phyloP scores from a whole-genome alignment of 2,329 filamentous ascomycete species.

The Exutisphaerella laricina region DNA sequence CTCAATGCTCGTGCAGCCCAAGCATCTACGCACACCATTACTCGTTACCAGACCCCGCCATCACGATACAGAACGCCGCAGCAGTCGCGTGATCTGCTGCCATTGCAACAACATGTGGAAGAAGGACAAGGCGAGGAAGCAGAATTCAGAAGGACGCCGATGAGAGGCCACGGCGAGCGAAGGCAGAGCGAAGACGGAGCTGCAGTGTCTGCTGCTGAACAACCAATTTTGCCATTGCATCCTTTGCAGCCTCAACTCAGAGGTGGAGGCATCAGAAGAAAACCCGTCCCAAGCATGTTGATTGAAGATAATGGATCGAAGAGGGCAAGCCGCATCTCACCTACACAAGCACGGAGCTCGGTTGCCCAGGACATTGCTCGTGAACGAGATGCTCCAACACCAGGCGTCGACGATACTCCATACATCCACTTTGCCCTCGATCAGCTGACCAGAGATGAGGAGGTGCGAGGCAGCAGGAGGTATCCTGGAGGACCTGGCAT shows the following conservation, averaged over 20 bases:
- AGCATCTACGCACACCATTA: conserved; percentile 24
- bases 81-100: conserved; percentile 22
- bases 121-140: conserved; percentile 20
- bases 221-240: no score
- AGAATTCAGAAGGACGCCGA: conserved; percentile 28
- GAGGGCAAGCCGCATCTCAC: conserved; percentile 18
- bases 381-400: conserved; percentile 52
- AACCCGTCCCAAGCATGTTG: conserved; percentile 33
- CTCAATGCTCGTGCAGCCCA: conserved; percentile 29
- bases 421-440: conserved; percentile 89
- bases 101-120: conserved; percentile 13
- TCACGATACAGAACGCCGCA: conserved; percentile 33
- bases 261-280: conserved; percentile 28
- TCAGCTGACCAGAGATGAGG: conserved; percentile 70
- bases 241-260: conserved; percentile 8
- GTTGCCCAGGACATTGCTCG: conserved; percentile 28
- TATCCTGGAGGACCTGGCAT: conserved; percentile 35
- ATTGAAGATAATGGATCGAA: conserved; percentile 21
- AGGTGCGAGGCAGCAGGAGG: conserved; percentile 52
- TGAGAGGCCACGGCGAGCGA: conserved; percentile 31
- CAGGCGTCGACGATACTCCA: conserved; percentile 75
- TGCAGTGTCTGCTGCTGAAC: conserved; percentile 5
- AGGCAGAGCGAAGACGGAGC: conserved; percentile 19
- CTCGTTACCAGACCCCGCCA: conserved; percentile 32
- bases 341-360: conserved; percentile 27